These are phyloP conservation scores for Lichtheimia ornata DNA, from an alignment of 371 early-diverging fungal species.

Conservation along the genomic window DNA sequence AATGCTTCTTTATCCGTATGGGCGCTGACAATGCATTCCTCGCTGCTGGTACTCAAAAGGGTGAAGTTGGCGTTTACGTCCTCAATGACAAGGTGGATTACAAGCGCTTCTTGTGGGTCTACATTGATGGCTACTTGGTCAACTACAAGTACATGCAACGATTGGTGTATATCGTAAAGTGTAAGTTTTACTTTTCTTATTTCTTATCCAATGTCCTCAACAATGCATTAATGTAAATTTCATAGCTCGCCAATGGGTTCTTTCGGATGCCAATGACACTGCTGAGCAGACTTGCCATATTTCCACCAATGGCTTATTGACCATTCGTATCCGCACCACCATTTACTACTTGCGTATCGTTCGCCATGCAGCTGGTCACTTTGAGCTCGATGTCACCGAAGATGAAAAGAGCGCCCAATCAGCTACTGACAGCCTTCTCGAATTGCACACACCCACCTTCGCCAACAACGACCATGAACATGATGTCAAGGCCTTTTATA, in stretches of 20 bases:
- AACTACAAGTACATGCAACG: conserved; percentile 54
- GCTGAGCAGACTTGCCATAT: conserved; percentile 36
- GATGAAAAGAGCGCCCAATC: conserved; percentile 6
- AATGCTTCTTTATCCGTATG: conserved; percentile 48
- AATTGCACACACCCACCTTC: conserved; percentile 36
- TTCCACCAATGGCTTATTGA: conserved; percentile 27
- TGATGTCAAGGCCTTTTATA: conserved; percentile 13
- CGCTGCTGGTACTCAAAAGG: conserved; percentile 35
- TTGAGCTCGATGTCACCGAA: conserved; percentile 23
- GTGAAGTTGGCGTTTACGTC: conserved; percentile 35
- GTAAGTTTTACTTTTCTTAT: conserved; percentile 18
- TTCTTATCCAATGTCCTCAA: too few relatives aligned
- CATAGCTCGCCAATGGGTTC: conserved; percentile 34
- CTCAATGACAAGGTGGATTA: conserved; percentile 30
- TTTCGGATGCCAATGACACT: conserved; percentile 27
- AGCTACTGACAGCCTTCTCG: conserved; percentile 22
- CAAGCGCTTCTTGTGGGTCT: conserved; percentile 53
- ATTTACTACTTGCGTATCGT: conserved; percentile 37
- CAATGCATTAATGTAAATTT: not conserved
- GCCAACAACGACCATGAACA: conserved; percentile 27
- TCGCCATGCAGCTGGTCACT: conserved; percentile 14
- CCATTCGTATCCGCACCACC: conserved; percentile 26
- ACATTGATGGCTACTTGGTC: conserved; percentile 52
- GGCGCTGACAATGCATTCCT: conserved; percentile 39
- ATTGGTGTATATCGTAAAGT: conserved; percentile 20